Evolutionary conservation across 2,329 filamentous ascomycete species (phyloP).

Genomic region (Colletotrichum tanaceti): DNA sequence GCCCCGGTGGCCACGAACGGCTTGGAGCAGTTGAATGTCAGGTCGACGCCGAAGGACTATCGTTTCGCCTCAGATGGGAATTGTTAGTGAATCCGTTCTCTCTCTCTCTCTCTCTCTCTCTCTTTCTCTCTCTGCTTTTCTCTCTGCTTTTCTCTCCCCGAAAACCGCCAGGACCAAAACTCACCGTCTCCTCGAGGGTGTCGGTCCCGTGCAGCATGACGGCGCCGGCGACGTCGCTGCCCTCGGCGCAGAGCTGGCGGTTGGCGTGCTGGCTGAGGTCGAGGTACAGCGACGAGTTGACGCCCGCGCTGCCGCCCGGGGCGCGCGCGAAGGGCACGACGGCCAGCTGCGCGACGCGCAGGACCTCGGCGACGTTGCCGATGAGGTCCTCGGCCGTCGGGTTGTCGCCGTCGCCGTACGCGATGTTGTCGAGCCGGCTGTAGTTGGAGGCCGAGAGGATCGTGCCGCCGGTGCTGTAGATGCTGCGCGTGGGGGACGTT

Average conservation of each 20-base stretch:
- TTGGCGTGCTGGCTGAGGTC: conserved; percentile 50
- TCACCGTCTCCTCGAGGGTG: conserved; percentile 64
- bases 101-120: too few relatives aligned
- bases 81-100: too few relatives aligned
- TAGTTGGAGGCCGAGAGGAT: conserved; percentile 51
- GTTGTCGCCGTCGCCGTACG: conserved; percentile 46
- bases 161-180: not conserved
- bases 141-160: too few relatives aligned
- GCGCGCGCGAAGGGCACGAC: conserved; percentile 45
- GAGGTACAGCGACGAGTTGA: conserved; percentile 50
- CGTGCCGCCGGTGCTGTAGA: conserved; percentile 47
- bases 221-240: conserved; percentile 47
- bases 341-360: conserved; percentile 48
- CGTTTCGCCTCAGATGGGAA: too few relatives aligned
- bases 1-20: conserved; percentile 64
- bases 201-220: conserved; percentile 62
- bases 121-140: too few relatives aligned
- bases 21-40: conserved; percentile 63
- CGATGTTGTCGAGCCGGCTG: conserved; percentile 49
- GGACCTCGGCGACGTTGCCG: conserved; percentile 48
- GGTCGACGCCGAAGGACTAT: conserved; percentile 62
- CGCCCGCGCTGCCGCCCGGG: conserved; percentile 45
- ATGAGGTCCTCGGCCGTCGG: conserved; percentile 46
- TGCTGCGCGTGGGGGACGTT: conserved; percentile 8
- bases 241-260: conserved; percentile 46